Evolutionary conservation across 768 basidiomycete species (phyloP), one percentile per base, ranked within the genome.

Genomic region (Mycena crocata): DNA sequence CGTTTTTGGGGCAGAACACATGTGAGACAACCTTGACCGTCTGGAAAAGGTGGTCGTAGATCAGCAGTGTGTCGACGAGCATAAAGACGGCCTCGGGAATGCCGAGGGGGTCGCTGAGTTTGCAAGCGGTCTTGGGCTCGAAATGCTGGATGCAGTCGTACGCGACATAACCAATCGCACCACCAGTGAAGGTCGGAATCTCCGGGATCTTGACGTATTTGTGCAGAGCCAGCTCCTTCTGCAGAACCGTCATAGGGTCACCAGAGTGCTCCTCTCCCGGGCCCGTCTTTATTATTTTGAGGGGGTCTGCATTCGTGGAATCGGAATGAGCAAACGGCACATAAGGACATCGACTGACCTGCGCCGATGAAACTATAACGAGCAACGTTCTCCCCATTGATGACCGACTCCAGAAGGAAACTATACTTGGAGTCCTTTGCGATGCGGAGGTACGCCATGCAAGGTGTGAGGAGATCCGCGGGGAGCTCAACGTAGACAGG

Each of bases 61-160:
- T 89, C 77, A 99, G 87, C 69, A 99, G 87, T 17, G 96, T 96
- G 78, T 98, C 96, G 71, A 93, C 90, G 52, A 99, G 87, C 95
- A 99, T 98, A 85, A 99, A 98, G 68, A 94, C 85, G 14, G 96
- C 91, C 77, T 99, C 98, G 2, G 98, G 98, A 63, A 99, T 93
- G n/a, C 85, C 84, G 48, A 98, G 83, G 12, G 89, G 83, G 76
- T 98, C 95, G n/a, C 81, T 80, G 28, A 95, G 85, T 21, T 87
- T 84, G 39, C 90, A 84, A 52, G 89, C 89, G 9, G 95, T 96
- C 81, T 93, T 95, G 57, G 98, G 96, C 77, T 99, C 98, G 73
- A 99, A 99, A 78, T 98, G 90, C 62, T 93, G 94, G 62, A 99
- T 90, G 78, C 95, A 95, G 77, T 99, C 98, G 81, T 96, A 99